Percentiles rank a stretch among this genome's conserved stretches.
phyloP scores from a whole-genome alignment of 495 filamentous ascomycete genomes.

The Penicillium lagena region DNA sequence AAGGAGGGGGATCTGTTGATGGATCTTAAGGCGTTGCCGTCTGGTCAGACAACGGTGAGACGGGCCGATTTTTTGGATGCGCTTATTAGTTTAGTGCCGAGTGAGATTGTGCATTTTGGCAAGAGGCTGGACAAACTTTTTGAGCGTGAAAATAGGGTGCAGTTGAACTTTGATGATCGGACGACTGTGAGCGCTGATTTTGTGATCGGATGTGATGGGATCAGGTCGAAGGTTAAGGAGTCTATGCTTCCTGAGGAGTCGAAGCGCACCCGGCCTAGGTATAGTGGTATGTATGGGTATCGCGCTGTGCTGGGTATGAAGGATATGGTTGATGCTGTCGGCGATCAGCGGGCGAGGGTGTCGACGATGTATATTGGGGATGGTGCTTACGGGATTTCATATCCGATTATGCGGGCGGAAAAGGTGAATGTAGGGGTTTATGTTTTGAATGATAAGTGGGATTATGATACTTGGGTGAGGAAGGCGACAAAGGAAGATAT shows the following conservation, averaged over 20 bases:
- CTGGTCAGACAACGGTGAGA: constrained; percentile 33
- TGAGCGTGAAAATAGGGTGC: constrained; percentile 6
- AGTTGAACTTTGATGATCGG: constrained; percentile 27
- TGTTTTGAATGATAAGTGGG: constrained; percentile 38
- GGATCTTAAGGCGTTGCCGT: constrained; percentile 24
- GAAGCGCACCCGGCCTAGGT: constrained; percentile 26
- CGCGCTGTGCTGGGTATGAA: constrained; percentile 55
- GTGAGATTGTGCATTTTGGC: constrained; percentile 26
- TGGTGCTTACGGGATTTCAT: constrained; percentile 55
- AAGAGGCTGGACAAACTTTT: constrained; percentile 16
- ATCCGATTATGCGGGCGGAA: constrained; percentile 57
- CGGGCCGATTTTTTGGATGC: constrained; percentile 56
- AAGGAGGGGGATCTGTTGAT: constrained; percentile 21
- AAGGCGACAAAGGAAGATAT: constrained; percentile 50
- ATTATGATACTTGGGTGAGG: constrained; percentile 51
- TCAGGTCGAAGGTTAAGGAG: constrained; percentile 43
- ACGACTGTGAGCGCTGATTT: constrained; percentile 23
- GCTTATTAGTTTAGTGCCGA: constrained; percentile 48
- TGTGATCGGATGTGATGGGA: constrained; percentile 55
- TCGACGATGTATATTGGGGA: constrained; percentile 51
- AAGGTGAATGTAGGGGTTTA: constrained; percentile 54
- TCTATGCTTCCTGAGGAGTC: constrained; percentile 35
- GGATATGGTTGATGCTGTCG: constrained; percentile 44
- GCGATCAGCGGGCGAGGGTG: constrained; percentile 45
- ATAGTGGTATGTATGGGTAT: constrained; percentile 49